Percentiles rank a stretch among this genome's conserved stretches.
phyloP scores from a whole-genome alignment of 129 eudicot genomes.

The Lactuca sativa region DNA sequence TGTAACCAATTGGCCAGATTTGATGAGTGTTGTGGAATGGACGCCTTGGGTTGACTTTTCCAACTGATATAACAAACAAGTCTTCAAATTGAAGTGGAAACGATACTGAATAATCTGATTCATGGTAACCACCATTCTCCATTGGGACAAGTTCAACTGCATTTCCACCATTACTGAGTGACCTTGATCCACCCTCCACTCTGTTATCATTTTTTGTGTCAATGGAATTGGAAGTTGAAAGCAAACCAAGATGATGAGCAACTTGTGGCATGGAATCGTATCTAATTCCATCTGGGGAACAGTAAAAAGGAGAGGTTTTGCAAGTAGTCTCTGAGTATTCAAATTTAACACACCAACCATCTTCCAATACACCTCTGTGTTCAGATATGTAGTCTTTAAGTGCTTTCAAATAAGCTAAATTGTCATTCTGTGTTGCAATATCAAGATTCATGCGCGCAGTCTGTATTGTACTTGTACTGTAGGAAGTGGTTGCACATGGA shows the following conservation, averaged over 20 bases:
- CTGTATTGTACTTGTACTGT: conserved; percentile 14
- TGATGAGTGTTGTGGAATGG: conserved; percentile 57
- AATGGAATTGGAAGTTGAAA: conserved; percentile 21
- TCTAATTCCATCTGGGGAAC: conserved; percentile 72
- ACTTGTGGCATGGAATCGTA: conserved; percentile 63
- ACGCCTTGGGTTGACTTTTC: conserved; percentile 63
- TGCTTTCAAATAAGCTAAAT: conserved; percentile 50
- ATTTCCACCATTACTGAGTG: conserved; percentile 27
- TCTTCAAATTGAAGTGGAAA: conserved; percentile 83
- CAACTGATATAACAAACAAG: conserved; percentile 61
- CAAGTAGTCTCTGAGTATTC: conserved; percentile 37
- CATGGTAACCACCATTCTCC: conserved; percentile 16
- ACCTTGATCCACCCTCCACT: conserved; percentile 32
- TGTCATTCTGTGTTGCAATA: conserved; percentile 33
- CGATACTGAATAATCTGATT: conserved; percentile 15
- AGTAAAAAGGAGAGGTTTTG: conserved; percentile 53
- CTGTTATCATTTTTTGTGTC: conserved; percentile 38
- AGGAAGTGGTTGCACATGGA: conserved; percentile 6
- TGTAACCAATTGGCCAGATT: conserved; percentile 93
- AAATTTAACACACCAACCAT: conserved; percentile 88
- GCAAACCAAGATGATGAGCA: conserved; percentile 57
- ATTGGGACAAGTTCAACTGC: conserved; percentile 25
- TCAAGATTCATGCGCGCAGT: conserved; percentile 35
- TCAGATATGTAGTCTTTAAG: conserved; percentile 62
- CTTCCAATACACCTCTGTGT: conserved; percentile 48